Conservation (phyloP, 1,284 basidiomycete genomes). For the Athelia sp. region DNA sequence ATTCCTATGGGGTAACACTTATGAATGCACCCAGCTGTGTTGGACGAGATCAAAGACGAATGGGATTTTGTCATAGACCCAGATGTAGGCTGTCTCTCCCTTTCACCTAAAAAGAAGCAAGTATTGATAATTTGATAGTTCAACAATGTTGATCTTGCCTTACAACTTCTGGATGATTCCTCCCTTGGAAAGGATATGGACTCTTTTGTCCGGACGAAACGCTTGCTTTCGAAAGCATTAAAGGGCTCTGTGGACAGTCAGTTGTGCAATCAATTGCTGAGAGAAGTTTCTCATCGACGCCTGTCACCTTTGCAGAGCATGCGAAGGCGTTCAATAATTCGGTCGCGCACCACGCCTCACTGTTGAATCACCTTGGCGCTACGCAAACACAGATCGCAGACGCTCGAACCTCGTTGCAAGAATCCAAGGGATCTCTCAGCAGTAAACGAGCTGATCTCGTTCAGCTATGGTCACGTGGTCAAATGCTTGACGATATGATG, state of each 20-base stretch:
- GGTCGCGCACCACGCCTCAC: slow-evolving; percentile 79
- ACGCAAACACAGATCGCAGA: slow-evolving; percentile 71
- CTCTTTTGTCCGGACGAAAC: slow-evolving; percentile 73
- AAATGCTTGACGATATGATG: slow-evolving; percentile 88
- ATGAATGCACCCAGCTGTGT: slow-evolving; percentile 49
- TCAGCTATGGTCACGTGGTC: slow-evolving; percentile 79
- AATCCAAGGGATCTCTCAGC: slow-evolving; percentile 75
- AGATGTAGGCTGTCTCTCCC: slow-evolving; percentile 50
- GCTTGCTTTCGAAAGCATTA: slow-evolving; percentile 70
- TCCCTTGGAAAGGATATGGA: slow-evolving; percentile 66
- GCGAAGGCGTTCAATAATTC: slow-evolving; percentile 91
- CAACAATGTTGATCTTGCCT: slow-evolving; percentile 86
- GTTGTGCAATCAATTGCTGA: slow-evolving; percentile 22
- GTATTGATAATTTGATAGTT: slow-evolving; percentile 40
- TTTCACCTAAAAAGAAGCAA: slow-evolving; percentile 2
- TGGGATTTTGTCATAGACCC: slow-evolving; percentile 88
- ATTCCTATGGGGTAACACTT: slow-evolving; percentile 3
- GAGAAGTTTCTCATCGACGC: background rate
- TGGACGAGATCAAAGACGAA: slow-evolving; percentile 82
- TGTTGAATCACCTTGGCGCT: slow-evolving; percentile 65
- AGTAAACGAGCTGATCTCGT: slow-evolving; percentile 81
- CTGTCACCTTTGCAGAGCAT: slow-evolving; percentile 48
- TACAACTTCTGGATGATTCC: slow-evolving; percentile 77
- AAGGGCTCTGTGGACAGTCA: slow-evolving; percentile 83
- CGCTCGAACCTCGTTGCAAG: slow-evolving; percentile 70